Conservation (phyloP, 345 rosid species). For the Aquilaria yunnanensis region DNA sequence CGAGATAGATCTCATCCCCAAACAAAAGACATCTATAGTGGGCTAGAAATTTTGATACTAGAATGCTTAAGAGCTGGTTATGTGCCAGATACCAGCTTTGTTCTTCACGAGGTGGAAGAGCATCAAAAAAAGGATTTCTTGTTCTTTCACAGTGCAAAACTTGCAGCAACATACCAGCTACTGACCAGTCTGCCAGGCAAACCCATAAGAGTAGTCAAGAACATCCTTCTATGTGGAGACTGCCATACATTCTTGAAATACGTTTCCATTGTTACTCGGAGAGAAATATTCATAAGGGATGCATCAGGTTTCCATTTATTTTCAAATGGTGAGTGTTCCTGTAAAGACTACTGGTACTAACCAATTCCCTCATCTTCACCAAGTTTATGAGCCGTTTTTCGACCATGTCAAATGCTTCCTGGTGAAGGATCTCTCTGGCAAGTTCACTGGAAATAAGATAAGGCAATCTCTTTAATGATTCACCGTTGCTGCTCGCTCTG, state of each 20-base stretch:
- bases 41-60: conserved; percentile 56
- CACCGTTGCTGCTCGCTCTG: too few relatives aligned
- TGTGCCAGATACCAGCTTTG: conserved; percentile 71
- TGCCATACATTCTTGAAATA: conserved; percentile 70
- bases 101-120: conserved; percentile 90
- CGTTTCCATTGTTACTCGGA: conserved; percentile 44
- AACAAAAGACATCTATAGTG: conserved; percentile 62
- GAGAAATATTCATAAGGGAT: conserved; percentile 67
- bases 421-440: too few relatives aligned
- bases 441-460: too few relatives aligned
- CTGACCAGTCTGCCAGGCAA: conserved; percentile 38
- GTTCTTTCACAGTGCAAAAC: conserved; percentile 85
- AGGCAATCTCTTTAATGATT: neutral
- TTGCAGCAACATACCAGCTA: conserved; percentile 74
- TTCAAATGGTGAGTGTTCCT: conserved; percentile 63
- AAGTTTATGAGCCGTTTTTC: too few relatives aligned
- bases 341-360: conserved; percentile 53
- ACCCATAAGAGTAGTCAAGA: conserved; percentile 59
- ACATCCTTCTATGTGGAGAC: conserved; percentile 70
- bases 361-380: too few relatives aligned
- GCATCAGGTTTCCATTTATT: conserved; percentile 79
- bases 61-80: conserved; percentile 77
- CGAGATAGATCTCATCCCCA: conserved; percentile 63
- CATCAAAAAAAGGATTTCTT: conserved; percentile 69
- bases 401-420: too few relatives aligned